Base-by-base conservation (phyloP, 2,329 filamentous ascomycete species). In the Penicillium olsonii region DNA sequence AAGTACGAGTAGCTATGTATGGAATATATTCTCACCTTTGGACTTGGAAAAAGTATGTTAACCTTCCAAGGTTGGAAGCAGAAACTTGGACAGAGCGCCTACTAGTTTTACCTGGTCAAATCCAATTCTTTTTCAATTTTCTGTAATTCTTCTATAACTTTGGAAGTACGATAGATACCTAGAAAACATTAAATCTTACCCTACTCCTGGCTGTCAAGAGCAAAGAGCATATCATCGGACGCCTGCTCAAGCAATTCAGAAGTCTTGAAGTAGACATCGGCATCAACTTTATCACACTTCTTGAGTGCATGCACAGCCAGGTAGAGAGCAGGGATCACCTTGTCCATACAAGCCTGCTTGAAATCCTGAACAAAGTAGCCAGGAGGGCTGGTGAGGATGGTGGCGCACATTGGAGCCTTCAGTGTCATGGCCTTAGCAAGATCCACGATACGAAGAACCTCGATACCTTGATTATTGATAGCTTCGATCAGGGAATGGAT, bases 201-300 rank as follows among this genome's bases (percentile, higher is more conserved):
- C 37, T 47, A 47, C 17, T 47, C 44, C 1, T 27, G 27, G 34
- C 45, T 29, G 42, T 47, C 20, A 14, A 42, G 14, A 9, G 14
- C 24, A 20, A 47, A 42, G 10, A 20, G 5, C 20, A 47, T 8
- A 0, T 47, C 45, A 9, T 47, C 45, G 0, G 26, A 29, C 2
- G 17, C 15, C 8, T 5, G 17, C 12, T 47, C 45, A 17, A 47
- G 20, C 4, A 34, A 20, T 27, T 5, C 14, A 42, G 45, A 37
- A 5, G 35, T 15, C 10, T 20, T 35, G 11, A 20, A 35, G 12
- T 27, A 35, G 2, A 35, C 27, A 34, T 35, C 37, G 3, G 19
- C 31, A 42, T 33, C 18, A 11, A 42, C 26, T n/a, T 19, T 2
- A 22, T 27, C 22, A 18, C 45, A 5, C 14, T 15, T 10, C 3